Conservation (phyloP, 2,329 filamentous ascomycete species). For the Dactylellina drechsleri region DNA sequence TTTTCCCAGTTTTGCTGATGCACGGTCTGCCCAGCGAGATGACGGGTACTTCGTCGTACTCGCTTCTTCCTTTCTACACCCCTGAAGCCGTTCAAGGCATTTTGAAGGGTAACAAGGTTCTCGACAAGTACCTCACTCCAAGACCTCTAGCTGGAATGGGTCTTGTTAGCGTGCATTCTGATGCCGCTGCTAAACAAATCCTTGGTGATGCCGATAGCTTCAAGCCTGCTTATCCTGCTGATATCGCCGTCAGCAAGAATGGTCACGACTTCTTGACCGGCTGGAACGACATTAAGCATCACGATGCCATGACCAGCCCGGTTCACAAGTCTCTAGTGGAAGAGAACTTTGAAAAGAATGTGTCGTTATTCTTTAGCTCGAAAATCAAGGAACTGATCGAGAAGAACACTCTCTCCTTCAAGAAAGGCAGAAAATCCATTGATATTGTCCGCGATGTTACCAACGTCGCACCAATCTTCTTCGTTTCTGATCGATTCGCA, state of each 20-base stretch:
- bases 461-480: conserved; percentile 74
- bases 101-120: conserved; percentile 44
- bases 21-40: conserved; percentile 35
- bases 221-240: conserved; percentile 65
- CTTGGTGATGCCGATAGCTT: conserved; percentile 67
- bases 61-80: conserved; percentile 49
- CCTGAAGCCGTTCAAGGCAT: conserved; percentile 43
- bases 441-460: conserved; percentile 73
- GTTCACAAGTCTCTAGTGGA: conserved; percentile 65
- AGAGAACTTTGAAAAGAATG: conserved; percentile 63
- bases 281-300: conserved; percentile 63
- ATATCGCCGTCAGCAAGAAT: conserved; percentile 62
- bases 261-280: conserved; percentile 66
- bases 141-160: conserved; percentile 63
- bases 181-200: conserved; percentile 66
- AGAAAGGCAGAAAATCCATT: conserved; percentile 64
- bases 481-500: conserved; percentile 72
- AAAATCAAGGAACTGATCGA: conserved; percentile 64
- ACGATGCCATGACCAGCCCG: conserved; percentile 62
- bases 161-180: conserved; percentile 66
- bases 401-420: conserved; percentile 64
- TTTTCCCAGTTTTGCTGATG: conserved; percentile 47
- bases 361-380: conserved; percentile 63
- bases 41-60: conserved; percentile 42
- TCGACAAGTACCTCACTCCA: conserved; percentile 57